Base-by-base conservation (phyloP, 148 eudicot genomes). In the Arctostaphylos glauca region DNA sequence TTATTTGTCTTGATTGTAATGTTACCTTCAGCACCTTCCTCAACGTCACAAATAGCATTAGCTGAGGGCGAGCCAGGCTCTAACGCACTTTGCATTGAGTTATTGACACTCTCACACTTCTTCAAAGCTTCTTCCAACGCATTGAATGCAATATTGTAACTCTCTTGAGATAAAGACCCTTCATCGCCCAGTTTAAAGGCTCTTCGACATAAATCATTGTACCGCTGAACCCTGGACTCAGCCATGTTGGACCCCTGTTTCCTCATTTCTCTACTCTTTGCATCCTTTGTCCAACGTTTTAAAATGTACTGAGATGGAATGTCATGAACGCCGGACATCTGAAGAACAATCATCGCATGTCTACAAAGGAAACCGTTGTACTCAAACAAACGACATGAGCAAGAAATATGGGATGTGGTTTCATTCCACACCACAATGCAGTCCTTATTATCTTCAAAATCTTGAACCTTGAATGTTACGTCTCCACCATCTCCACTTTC, bases 101-200 rank as follows among this genome's bases (percentile, higher is more conserved):
- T 54, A 25, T 83, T 86, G 60, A 58, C 67, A 25, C 47, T 76
- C 83, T 62, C 83, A 83, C 83, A 86, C 66, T 80, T 81, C 41
- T 62, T 74, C 81, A 86, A 72, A 60, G 88, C 76, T 75, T 66
- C 83, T 75, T 83, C 85, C 66, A 86, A 72, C 12, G 85, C 81
- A 38, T 80, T 62, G 74, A 55, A 80, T 74, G 85, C 88, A 53
- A 83, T 59, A 21, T 48, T 53, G 53, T 83, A 86, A 80, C 83
- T 80, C 53, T 79, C 85, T 72, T 70, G 60, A 66, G 85, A 86
- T 76, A 86, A 55, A 46, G 88, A 86, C 21, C 83, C 88, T 72
- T 86, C 88, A 48, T 64, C 21, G 68, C 68, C 81, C 54, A 86
- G 19, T 76, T 80, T 76, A 80, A 76, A 21, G 72, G 85, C 83